Conservation (phyloP, 2,329 filamentous ascomycete species). For the Cladophialophora chaetospira region DNA sequence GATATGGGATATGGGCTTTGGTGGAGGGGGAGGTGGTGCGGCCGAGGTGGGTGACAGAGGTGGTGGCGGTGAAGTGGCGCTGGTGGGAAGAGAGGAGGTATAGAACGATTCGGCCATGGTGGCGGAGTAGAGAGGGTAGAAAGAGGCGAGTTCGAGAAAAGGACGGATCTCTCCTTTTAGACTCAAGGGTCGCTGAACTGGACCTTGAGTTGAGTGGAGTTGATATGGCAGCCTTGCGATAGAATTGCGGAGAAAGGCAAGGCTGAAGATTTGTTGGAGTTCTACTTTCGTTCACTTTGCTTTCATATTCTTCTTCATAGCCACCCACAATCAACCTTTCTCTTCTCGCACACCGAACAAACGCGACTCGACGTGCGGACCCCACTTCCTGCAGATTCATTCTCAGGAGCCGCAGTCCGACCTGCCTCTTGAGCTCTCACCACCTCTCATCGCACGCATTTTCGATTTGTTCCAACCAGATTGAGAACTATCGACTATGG, state of each 20-base stretch:
- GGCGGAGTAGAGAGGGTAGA: background rate
- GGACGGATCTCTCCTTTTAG: no score
- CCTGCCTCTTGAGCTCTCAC: no score
- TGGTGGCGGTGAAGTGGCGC: constrained; percentile 11
- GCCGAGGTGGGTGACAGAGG: constrained; percentile 16
- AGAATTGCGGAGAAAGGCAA: constrained; percentile 19
- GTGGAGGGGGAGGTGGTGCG: constrained; percentile 25
- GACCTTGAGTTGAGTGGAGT: background rate
- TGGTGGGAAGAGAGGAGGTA: constrained; percentile 5
- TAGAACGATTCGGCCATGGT: constrained; percentile 29
- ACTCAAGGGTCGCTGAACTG: background rate
- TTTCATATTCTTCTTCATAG: background rate
- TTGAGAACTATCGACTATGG: constrained; percentile 46
- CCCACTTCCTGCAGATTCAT: no score
- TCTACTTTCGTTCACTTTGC: background rate
- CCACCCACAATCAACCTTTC: background rate
- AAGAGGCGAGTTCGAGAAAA: background rate
- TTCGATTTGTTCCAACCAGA: background rate
- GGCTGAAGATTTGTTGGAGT: constrained; percentile 5
- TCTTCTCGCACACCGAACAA: background rate
- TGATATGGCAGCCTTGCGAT: constrained; percentile 19
- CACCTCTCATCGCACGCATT: background rate
- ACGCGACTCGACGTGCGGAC: no score
- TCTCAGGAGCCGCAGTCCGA: no score
- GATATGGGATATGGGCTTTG: constrained; percentile 27